phyloP scores from a whole-genome alignment of 163 green algal species.

The Scenedesmus sp. region DNA sequence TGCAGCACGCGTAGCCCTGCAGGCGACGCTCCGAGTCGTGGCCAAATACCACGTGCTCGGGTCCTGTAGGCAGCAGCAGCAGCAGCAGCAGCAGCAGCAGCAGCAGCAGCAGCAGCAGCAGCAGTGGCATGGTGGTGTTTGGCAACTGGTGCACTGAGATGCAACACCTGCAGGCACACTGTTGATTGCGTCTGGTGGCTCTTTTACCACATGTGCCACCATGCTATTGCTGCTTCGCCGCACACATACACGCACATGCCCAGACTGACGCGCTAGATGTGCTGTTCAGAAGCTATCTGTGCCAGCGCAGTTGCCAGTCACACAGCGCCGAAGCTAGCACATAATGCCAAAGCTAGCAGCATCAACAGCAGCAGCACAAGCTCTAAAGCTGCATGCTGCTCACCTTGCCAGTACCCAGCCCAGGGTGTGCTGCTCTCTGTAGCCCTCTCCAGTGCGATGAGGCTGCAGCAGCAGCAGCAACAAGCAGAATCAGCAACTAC shows the following conservation, averaged over 20 bases:
- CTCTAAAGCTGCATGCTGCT: neutral
- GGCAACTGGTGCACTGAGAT: no score
- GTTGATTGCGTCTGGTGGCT: no score
- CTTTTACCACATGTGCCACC: no score
- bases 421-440: neutral
- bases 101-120: neutral
- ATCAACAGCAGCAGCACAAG: neutral
- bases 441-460: conserved; percentile 3
- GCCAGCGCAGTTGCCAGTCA: no score
- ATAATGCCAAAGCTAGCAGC: no score
- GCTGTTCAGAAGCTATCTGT: no score
- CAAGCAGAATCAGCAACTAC: neutral
- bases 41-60: conserved; percentile 27
- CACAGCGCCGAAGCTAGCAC: no score
- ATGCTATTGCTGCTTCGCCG: no score
- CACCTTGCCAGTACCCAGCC: conserved; percentile 10
- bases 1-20: neutral
- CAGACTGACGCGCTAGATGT: no score
- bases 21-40: conserved; percentile 29
- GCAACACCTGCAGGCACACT: no score
- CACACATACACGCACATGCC: no score
- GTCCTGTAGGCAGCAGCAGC: neutral
- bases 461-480: neutral
- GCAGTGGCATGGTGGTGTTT: neutral
- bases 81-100: neutral